These are phyloP conservation scores for Plasmodium adleri DNA, from an alignment of 169 alveolate genomes.

Conservation along the genomic window DNA sequence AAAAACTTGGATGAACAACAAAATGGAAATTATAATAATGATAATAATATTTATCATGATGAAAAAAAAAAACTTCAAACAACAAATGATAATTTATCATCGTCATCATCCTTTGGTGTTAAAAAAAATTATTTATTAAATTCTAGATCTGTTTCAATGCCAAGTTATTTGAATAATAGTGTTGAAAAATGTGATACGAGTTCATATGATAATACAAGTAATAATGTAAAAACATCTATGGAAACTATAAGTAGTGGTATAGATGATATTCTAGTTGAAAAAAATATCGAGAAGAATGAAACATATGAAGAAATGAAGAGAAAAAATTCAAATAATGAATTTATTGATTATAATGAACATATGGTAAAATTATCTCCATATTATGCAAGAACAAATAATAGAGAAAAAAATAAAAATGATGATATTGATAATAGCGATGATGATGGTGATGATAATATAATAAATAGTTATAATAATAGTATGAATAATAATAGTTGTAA, in stretches of 20 bases:
- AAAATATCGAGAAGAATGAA: not conserved
- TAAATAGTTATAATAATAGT: not conserved
- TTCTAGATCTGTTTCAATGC: constrained; percentile 51
- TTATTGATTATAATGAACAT: not conserved
- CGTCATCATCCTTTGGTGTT: not conserved
- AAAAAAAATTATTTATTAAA: constrained; percentile 1
- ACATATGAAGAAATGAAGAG: constrained; percentile 1
- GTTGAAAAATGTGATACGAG: constrained; percentile 5
- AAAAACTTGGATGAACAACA: not conserved
- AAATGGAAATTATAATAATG: not conserved
- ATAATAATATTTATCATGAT: constrained; percentile 13
- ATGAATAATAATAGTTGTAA: constrained; percentile 3
- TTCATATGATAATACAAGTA: constrained; percentile 27
- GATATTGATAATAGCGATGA: constrained; percentile 16
- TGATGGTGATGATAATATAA: not conserved
- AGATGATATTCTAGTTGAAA: not conserved
- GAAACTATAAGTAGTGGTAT: constrained; percentile 49
- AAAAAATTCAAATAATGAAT: not conserved
- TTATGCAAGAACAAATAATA: not conserved
- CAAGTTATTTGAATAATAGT: constrained; percentile 17
- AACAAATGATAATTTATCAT: not conserved
- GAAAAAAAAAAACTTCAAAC: constrained; percentile 7
- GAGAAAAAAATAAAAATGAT: not conserved
- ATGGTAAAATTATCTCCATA: not conserved
- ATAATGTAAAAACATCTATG: constrained; percentile 34